Evolutionary conservation across 345 rosid species (phyloP).

Genomic region (Turnera subulata): DNA sequence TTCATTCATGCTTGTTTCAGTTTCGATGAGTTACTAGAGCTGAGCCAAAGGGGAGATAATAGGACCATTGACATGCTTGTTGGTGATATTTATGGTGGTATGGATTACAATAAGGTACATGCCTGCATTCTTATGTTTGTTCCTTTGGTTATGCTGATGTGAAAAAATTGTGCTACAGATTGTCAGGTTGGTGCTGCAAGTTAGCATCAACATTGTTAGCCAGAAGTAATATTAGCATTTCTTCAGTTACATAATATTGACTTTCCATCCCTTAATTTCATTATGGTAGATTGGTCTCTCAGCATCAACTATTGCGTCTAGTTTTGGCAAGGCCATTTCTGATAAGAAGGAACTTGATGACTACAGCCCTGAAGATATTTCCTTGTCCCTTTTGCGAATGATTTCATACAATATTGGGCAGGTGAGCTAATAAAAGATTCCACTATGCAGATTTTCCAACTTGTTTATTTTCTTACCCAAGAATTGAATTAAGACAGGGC

Average conservation of each 20-base stretch:
- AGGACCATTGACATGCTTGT: slow-evolving; percentile 94
- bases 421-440: slow-evolving; percentile 36
- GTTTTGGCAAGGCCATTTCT: slow-evolving; percentile 95
- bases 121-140: slow-evolving; percentile 1
- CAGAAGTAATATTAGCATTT: no score
- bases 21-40: slow-evolving; percentile 92
- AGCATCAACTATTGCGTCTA: slow-evolving; percentile 97
- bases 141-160: slow-evolving; percentile 5
- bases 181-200: no score
- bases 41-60: slow-evolving; percentile 95
- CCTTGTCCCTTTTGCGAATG: slow-evolving; percentile 95
- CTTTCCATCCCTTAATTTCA: slow-evolving; percentile 1
- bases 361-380: slow-evolving; percentile 95
- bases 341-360: slow-evolving; percentile 88
- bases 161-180: no score
- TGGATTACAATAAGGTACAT: slow-evolving; percentile 93
- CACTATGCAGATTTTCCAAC: not conserved
- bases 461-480: not conserved
- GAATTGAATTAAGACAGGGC: not conserved
- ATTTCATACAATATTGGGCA: slow-evolving; percentile 98
- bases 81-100: slow-evolving; percentile 97
- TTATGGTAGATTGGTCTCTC: slow-evolving; percentile 79
- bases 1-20: slow-evolving; percentile 36
- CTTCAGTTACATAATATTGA: not conserved
- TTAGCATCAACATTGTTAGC: no score